Evolutionary conservation across 1,284 basidiomycete species (phyloP), one percentile per base, ranked within the genome.

Genomic region (Pterula multifida): DNA sequence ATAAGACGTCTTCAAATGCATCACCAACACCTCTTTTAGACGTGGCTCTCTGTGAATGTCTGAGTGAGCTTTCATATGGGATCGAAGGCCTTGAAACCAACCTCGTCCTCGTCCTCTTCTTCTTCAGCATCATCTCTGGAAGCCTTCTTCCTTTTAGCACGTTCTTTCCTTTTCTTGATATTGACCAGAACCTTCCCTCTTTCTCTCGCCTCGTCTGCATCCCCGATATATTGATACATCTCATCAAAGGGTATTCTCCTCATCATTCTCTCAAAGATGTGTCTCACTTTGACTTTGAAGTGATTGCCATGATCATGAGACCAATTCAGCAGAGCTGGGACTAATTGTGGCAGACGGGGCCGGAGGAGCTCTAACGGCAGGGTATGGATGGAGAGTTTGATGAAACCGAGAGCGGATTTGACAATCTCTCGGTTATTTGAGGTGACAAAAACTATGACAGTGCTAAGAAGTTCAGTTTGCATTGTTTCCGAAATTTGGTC

Each of bases 241-340:
- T 84, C 83, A 48, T 94, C 83, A 72, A 81, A 96, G 0, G 85
- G 87, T 61, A 97, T 96, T 54, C 93, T 79, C 54, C 95, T 75
- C 55, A 98, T 76, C 76, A 98, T 83, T 45, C 96, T 81, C 71
- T 98, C 96, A 58, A 98, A 92, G 53, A 98, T 93, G 66, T 98
- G 94, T 45, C 92, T 80, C 12, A 97, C 90, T 70, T 97, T 98
- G 50, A 79, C 75, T 66, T 98, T 98, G 79, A 99, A 98, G 65
- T 98, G 95, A 63, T 98, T 97, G 65, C 95, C 95, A 71, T 98
- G 94, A 63, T 97, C 93, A 61, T 95, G 90, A 3, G 90, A 90
- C 92, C 95, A 96, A 50, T 75, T 75, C 22, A 98, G 72, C 15
- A 99, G 74, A 0, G 85, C 87, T 0, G 91, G 89, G 0, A 98